A percentile compares a stretch with the other conserved stretches of the same genome.
Evolutionary conservation across 345 rosid species (phyloP).

Genomic region (Arabidopsis suecica): DNA sequence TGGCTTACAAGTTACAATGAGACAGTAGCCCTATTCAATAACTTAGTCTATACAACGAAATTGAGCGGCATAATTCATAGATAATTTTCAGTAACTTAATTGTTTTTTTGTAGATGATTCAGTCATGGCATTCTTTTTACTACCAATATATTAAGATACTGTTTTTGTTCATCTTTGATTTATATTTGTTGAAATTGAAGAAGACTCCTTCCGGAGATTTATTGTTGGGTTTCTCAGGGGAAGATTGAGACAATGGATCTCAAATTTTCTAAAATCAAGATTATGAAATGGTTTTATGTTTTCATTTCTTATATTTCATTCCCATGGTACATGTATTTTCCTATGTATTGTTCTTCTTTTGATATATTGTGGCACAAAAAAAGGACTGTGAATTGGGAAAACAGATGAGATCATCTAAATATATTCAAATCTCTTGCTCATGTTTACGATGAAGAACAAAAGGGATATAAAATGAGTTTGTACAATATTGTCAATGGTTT

Average conservation of each 20-base stretch:
- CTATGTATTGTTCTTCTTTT: not conserved
- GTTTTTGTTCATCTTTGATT: slow-evolving; percentile 8
- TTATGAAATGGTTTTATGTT: slow-evolving; percentile 1
- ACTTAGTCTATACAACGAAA: not conserved
- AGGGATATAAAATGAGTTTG: slow-evolving; percentile 16
- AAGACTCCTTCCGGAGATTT: not conserved
- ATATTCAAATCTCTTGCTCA: slow-evolving; percentile 18
- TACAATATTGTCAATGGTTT: slow-evolving; percentile 35
- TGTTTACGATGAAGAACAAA: slow-evolving; percentile 31
- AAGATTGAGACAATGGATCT: not conserved
- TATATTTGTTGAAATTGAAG: slow-evolving; percentile 6
- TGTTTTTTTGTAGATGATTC: not conserved
- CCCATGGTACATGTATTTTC: slow-evolving; percentile 1
- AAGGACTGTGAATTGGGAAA: slow-evolving; percentile 7
- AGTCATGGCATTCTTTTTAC: not conserved
- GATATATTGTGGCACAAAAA: not conserved
- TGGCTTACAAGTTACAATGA: not conserved
- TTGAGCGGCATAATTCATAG: not conserved
- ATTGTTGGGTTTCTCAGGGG: not conserved
- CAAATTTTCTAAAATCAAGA: not conserved
- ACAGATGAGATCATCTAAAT: slow-evolving; percentile 11
- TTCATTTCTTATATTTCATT: not conserved
- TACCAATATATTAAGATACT: not conserved
- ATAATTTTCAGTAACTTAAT: not conserved
- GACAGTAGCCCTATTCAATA: not conserved